Base-by-base conservation (phyloP, 1,284 basidiomycete species). In the Chondrostereum purpureum region DNA sequence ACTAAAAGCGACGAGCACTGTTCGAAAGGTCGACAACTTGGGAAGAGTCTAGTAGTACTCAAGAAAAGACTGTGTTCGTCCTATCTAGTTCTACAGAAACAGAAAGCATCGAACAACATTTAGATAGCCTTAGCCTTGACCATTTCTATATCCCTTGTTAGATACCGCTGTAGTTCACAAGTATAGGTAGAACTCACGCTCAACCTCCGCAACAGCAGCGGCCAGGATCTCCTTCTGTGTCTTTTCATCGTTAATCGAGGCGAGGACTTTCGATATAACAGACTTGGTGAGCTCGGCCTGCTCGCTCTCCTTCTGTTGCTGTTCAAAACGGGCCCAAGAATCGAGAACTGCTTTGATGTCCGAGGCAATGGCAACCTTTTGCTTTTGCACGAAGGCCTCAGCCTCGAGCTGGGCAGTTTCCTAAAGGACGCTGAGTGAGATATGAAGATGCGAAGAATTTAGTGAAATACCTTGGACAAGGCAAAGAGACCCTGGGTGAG, bases 301-400 rank as follows among this genome's bases (percentile, higher is more conserved):
- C 75, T 99, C 92, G 60, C 78, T 87, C 77, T 99, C 94, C 73
- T 96, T 92, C 64, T 85, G 77, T 68, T 94, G 91, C 63, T 96
- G 93, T 76, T 99, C 95, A 70, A 83, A 94, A 62, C 95, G 88
- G 50, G 95, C 94, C 94, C 95, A 98, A 64, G 88, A 90, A 77
- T 99, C 96, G 49, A 99, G 81, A 31, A 99, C 94, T 31, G 83
- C 58, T 75, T 98, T 99, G 65, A 97, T 75, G 73, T 99, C 96
- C 42, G 85, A 55, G 31, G 93, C 85, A 57, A 98, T 72, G 42
- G 79, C 82, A 53, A 88, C 84, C 69, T 91, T 88, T 75, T 99
- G 95, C 60, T 82, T 78, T 63, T 94, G 87, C 50, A 89, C 82
- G 59, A 98, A 99, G 49, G 89, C 85, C 60, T 91, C 84, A 57